phyloP scores from a whole-genome alignment of 306 rosid genomes.

The Cucumis hystrix region DNA sequence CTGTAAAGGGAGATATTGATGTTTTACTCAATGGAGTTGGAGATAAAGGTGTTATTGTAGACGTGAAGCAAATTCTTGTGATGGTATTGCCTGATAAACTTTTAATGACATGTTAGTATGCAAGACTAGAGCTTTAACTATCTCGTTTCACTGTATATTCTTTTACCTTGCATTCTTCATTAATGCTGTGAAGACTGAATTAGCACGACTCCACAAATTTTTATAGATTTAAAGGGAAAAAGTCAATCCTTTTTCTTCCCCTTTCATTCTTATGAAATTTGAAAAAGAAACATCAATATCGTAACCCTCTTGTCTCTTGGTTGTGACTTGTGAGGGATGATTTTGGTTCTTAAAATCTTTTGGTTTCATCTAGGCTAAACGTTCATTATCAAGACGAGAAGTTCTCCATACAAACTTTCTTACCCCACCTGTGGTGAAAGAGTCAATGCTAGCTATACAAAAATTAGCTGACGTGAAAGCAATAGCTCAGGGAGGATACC shows the following conservation, averaged over 20 bases:
- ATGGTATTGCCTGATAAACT: constrained; percentile 35
- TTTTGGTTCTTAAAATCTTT: not conserved
- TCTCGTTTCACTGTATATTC: not conserved
- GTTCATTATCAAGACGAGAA: constrained; percentile 65
- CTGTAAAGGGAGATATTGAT: constrained; percentile 59
- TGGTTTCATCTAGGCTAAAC: constrained; percentile 43
- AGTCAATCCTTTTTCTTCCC: not conserved
- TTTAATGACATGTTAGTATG: constrained; percentile 7
- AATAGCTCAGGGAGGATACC: constrained; percentile 85
- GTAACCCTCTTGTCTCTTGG: not conserved
- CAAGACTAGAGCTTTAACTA: constrained; percentile 3
- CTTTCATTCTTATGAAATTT: not conserved
- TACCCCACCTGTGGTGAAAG: constrained; percentile 79
- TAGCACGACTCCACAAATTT: not conserved
- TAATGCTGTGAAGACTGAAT: not conserved
- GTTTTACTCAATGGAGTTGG: constrained; percentile 48
- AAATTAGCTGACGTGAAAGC: constrained; percentile 70
- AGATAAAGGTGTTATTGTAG: constrained; percentile 54
- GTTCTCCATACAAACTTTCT: constrained; percentile 75
- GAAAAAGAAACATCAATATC: not conserved
- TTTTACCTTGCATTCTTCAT: not conserved
- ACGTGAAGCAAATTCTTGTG: constrained; percentile 75
- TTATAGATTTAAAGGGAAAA: not conserved
- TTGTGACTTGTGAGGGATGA: not conserved
- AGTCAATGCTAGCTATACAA: constrained; percentile 58